Evolutionary conservation across 1,284 basidiomycete species (phyloP).

Genomic region (Thelephora terrestris): DNA sequence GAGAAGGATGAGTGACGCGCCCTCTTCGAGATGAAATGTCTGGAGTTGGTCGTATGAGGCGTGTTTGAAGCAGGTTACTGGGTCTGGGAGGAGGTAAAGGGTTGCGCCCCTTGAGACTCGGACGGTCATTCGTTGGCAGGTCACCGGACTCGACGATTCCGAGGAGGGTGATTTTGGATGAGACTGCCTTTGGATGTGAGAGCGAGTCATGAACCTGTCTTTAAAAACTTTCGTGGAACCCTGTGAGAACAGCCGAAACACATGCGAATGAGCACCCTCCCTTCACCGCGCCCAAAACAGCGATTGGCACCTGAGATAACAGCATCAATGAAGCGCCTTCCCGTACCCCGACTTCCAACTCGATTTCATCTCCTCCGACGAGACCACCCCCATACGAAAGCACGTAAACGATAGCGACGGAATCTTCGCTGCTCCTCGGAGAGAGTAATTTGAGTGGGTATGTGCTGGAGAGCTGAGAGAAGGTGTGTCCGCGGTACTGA

Average conservation of each 20-base stretch:
- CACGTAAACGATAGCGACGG: conserved; percentile 68
- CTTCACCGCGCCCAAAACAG: conserved; percentile 3
- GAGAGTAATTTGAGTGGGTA: conserved; percentile 91
- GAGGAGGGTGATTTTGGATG: conserved; percentile 1
- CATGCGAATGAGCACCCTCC: conserved; percentile 3
- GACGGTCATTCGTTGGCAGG: conserved; percentile 42
- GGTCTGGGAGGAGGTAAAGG: conserved; percentile 81
- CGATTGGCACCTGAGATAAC: conserved; percentile 67
- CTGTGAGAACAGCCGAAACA: conserved; percentile 29
- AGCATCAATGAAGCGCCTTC: conserved; percentile 49
- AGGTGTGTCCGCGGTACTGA: conserved; percentile 27
- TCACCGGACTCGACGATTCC: conserved; percentile 8
- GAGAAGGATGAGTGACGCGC: conserved; percentile 62
- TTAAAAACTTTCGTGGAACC: conserved; percentile 96
- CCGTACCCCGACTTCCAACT: conserved; percentile 56
- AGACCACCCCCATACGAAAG: conserved; percentile 91
- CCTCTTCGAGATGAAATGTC: conserved; percentile 51
- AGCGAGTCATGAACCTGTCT: conserved; percentile 21
- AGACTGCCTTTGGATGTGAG: conserved; percentile 8
- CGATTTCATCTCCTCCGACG: conserved; percentile 77
- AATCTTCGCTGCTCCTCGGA: conserved; percentile 39
- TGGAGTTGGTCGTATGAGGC: conserved; percentile 80
- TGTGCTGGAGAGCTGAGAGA: conserved; percentile 69
- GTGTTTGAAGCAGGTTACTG: conserved; percentile 84
- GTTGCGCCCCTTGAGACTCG: conserved; percentile 39